These are phyloP conservation scores for Paramecium octaurelia DNA, from an alignment of 73 alveolate genomes.

Conservation along the genomic window DNA sequence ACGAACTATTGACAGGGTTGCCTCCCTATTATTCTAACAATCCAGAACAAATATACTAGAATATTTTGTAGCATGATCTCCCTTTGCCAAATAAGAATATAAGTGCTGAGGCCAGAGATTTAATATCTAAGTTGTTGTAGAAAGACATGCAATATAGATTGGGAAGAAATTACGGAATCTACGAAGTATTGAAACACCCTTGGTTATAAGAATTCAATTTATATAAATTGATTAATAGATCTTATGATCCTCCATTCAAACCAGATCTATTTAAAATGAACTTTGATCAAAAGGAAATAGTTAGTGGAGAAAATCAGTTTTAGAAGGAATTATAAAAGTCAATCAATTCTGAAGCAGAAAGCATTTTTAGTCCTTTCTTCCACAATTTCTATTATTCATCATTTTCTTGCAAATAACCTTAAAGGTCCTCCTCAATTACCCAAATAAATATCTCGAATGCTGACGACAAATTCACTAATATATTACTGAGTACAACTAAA, in stretches of 20 bases:
- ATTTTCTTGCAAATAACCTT: background rate
- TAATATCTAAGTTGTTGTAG: conserved; percentile 71
- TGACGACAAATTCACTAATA: conserved; percentile 18
- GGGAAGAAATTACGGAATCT: conserved; percentile 71
- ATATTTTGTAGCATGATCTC: conserved; percentile 61
- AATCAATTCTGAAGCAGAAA: background rate
- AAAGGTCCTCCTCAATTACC: conserved; percentile 29
- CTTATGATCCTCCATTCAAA: conserved; percentile 59
- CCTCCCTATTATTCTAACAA: conserved; percentile 68
- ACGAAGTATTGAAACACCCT: conserved; percentile 60
- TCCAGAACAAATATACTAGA: conserved; percentile 61
- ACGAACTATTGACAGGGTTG: conserved; percentile 67
- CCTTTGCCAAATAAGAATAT: conserved; percentile 39
- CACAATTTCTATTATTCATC: conserved; percentile 9
- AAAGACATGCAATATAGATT: conserved; percentile 84
- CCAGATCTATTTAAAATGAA: conserved; percentile 56
- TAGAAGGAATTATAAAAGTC: conserved; percentile 35
- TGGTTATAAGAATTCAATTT: conserved; percentile 49
- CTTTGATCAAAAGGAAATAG: conserved; percentile 54
- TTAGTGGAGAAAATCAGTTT: conserved; percentile 48
- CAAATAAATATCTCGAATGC: background rate
- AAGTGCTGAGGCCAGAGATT: conserved; percentile 63
- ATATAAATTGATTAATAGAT: conserved; percentile 19
- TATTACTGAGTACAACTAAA: background rate
- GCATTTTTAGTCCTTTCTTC: background rate